These are phyloP conservation scores for Apocynum venetum DNA, from an alignment of 257 asterid species.

Conservation along the genomic window DNA sequence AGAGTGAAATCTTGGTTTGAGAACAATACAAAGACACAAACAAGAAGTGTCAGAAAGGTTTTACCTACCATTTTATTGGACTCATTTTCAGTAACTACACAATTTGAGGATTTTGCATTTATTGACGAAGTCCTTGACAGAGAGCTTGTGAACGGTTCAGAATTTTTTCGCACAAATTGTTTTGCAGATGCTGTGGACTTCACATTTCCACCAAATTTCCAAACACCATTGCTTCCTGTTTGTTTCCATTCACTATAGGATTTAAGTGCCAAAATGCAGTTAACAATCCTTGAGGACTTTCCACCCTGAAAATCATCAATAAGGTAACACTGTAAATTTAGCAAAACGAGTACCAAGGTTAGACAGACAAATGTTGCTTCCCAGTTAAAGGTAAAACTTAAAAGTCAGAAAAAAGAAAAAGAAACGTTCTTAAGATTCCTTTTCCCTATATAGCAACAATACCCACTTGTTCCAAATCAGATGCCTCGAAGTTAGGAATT, in stretches of 20 bases:
- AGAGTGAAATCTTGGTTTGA: neutral
- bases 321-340: neutral
- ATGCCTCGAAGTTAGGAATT: constrained; percentile 88
- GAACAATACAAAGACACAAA: constrained; percentile 6
- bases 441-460: constrained; percentile 9
- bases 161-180: constrained; percentile 77
- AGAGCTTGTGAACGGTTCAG: constrained; percentile 75
- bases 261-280: constrained; percentile 87
- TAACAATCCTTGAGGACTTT: constrained; percentile 83
- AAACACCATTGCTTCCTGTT: constrained; percentile 66
- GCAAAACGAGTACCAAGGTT: constrained; percentile 4
- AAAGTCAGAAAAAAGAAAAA: neutral
- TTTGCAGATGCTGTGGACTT: constrained; percentile 56
- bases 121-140: constrained; percentile 51
- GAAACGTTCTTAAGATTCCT: neutral
- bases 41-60: constrained; percentile 8
- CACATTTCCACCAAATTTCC: constrained; percentile 90
- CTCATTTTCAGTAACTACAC: constrained; percentile 38
- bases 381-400: neutral
- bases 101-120: constrained; percentile 48
- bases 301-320: constrained; percentile 63
- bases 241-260: constrained; percentile 81
- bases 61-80: constrained; percentile 48
- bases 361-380: neutral
- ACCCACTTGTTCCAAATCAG: constrained; percentile 91